Evolutionary conservation across 2,329 filamentous ascomycete genomes (phyloP).

Genomic region (Dactylellina sp.): DNA sequence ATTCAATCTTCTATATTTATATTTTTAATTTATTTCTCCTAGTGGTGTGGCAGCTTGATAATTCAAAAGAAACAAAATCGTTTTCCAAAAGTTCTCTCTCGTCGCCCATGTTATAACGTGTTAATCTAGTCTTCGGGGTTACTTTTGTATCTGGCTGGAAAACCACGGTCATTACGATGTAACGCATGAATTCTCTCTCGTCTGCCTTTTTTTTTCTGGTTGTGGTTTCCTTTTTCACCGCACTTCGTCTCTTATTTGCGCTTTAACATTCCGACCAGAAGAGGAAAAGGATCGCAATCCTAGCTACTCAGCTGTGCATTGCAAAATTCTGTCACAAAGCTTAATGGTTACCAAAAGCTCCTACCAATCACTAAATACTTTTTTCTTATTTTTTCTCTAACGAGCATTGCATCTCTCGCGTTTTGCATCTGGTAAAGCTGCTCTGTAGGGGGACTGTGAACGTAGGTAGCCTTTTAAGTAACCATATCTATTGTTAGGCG

Average conservation of each 20-base stretch:
- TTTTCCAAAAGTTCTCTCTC: slow-evolving; percentile 13
- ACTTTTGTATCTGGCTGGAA: neutral
- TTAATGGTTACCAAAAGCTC: slow-evolving; percentile 7
- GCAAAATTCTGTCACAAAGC: slow-evolving; percentile 20
- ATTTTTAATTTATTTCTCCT: neutral
- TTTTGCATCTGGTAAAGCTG: neutral
- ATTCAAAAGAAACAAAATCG: too few species aligned
- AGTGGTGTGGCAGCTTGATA: slow-evolving; percentile 14
- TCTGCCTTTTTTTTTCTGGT: slow-evolving; percentile 12
- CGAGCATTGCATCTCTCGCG: neutral
- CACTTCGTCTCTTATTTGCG: neutral
- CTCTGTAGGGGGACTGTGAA: neutral
- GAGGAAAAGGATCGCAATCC: slow-evolving; percentile 25
- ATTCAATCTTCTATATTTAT: neutral
- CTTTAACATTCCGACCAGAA: slow-evolving; percentile 26
- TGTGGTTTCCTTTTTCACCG: neutral
- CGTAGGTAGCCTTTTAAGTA: slow-evolving; percentile 18
- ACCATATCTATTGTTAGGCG: neutral
- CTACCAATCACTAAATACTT: slow-evolving; percentile 14
- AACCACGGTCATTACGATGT: slow-evolving; percentile 25
- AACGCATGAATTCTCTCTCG: slow-evolving; percentile 15
- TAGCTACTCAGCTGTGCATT: neutral
- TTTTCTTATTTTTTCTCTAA: too few species aligned
- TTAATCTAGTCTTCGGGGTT: neutral
- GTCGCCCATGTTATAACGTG: neutral